Evolutionary conservation across 139 green algal species (phyloP), one percentile per base, ranked within the genome.

Genomic region (Volvox reticuliferus): DNA sequence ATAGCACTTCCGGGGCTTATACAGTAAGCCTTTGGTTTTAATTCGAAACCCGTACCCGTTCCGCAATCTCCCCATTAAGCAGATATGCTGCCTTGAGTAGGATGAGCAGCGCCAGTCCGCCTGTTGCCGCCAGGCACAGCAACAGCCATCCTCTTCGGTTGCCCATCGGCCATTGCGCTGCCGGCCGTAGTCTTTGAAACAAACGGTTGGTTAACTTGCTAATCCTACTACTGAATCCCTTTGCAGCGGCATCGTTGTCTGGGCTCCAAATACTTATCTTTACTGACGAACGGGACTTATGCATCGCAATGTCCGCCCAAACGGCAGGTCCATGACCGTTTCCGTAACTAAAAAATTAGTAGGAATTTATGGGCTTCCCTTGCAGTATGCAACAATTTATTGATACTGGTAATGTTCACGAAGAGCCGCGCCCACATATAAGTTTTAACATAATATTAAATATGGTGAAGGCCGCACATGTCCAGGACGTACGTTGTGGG

Each of bases 111-210:
- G 37, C 44, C 24, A 85, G 2, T 5, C 32, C 32, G 13, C 18
- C 75, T 24, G 75, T 61, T 55, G 33, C 30, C 32, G 32, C 75
- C 75, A 81, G 75, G 33, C 32, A 55, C 32, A 81, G 75, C 75
- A 81, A 81, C 75, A 81, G 75, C 75, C 75, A 61, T 20, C 32
- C 75, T 3, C 75, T 33, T 19, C 55, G 24, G 16, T n/a, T 62
- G 3, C 28, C 55, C 80, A 86, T 86, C 3, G 32, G 55, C 80
- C 80, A 86, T 86, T 67, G 78, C 78, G 36, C 36, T 65, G 78
- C 78, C 17, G 50, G 50, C n/a, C 80, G 1, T 13, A 75, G 30
- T 19, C 80, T 44, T 26, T 50, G 30, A 30, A 86, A 44, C 6
- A 75, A n/a, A 30, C 80, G 24, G 24, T 86, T 86, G 9, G 67